Percentiles rank a stretch among this genome's conserved stretches.
Conservation (phyloP, 495 filamentous ascomycete genomes). For the Neurospora discreta region DNA sequence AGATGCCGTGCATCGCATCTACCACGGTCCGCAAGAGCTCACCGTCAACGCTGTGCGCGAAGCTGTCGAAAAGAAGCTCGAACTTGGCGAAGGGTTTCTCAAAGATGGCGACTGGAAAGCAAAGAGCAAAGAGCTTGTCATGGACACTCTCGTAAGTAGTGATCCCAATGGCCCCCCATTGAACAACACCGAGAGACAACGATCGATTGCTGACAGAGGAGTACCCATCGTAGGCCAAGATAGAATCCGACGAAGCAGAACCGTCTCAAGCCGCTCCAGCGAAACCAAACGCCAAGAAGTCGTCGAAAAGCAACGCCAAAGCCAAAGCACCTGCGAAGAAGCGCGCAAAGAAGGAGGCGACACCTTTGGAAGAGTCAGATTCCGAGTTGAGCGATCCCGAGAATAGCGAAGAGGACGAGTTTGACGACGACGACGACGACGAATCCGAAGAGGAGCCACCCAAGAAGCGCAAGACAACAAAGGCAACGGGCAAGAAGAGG, state of each 20-base stretch:
- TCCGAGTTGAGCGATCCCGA: conserved; percentile 11
- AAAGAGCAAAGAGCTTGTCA: conserved; percentile 66
- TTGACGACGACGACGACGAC: background rate
- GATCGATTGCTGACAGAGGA: background rate
- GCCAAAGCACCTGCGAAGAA: conserved; percentile 5
- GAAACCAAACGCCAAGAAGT: conserved; percentile 1
- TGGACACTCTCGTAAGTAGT: conserved; percentile 53
- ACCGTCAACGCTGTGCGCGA: conserved; percentile 67
- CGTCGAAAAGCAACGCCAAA: conserved; percentile 8
- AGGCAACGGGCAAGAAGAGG: conserved; percentile 20
- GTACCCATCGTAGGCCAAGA: background rate
- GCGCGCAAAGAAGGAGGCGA: conserved; percentile 1
- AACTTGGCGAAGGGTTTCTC: conserved; percentile 59
- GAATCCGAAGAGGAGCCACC: conserved; percentile 1
- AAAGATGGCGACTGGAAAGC: conserved; percentile 62
- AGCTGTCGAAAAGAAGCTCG: conserved; percentile 51
- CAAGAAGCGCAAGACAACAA: conserved; percentile 25
- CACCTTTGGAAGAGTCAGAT: conserved; percentile 9
- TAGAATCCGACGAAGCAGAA: conserved; percentile 3
- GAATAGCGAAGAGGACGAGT: conserved; percentile 5
- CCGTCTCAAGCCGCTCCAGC: conserved; percentile 12
- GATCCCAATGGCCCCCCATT: background rate
- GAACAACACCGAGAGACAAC: background rate
- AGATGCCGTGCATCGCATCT: conserved; percentile 46
- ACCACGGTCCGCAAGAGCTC: conserved; percentile 48